Evolutionary conservation across 345 rosid species (phyloP).

Genomic region (Eucalyptus tenuipes): DNA sequence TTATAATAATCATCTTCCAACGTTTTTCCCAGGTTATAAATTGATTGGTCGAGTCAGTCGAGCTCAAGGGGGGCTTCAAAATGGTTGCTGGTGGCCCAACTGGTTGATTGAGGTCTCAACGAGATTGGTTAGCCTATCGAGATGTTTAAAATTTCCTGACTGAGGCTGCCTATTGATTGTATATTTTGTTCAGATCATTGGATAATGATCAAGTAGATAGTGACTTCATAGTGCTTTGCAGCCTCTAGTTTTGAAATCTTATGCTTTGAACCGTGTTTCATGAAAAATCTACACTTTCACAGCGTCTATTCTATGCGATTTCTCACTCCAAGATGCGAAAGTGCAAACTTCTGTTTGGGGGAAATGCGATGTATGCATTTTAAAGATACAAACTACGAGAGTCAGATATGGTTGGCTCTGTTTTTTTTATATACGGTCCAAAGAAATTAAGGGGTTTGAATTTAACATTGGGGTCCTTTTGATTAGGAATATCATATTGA

Average conservation of each 20-base stretch:
- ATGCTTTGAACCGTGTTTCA: neutral
- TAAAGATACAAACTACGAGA: neutral
- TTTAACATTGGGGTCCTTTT: neutral
- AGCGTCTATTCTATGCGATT: neutral
- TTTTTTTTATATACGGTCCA: no score
- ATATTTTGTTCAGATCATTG: rapidly evolving
- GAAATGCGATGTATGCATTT: neutral
- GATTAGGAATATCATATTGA: neutral
- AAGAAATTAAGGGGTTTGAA: neutral
- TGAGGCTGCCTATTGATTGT: rapidly evolving
- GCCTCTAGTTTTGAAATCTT: neutral
- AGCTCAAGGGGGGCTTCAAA: neutral
- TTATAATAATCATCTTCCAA: neutral
- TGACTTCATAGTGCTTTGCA: neutral
- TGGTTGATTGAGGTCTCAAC: rapidly evolving
- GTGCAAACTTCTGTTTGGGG: neutral
- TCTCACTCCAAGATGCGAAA: neutral
- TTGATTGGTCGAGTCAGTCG: neutral
- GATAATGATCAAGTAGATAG: neutral
- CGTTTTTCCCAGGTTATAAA: neutral
- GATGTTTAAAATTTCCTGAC: rapidly evolving
- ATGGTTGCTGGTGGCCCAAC: neutral
- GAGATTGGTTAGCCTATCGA: rapidly evolving
- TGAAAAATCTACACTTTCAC: rapidly evolving
- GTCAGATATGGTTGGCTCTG: neutral